phyloP scores from a whole-genome alignment of 2,329 filamentous ascomycete species.

The Talaromyces funiculosus region DNA sequence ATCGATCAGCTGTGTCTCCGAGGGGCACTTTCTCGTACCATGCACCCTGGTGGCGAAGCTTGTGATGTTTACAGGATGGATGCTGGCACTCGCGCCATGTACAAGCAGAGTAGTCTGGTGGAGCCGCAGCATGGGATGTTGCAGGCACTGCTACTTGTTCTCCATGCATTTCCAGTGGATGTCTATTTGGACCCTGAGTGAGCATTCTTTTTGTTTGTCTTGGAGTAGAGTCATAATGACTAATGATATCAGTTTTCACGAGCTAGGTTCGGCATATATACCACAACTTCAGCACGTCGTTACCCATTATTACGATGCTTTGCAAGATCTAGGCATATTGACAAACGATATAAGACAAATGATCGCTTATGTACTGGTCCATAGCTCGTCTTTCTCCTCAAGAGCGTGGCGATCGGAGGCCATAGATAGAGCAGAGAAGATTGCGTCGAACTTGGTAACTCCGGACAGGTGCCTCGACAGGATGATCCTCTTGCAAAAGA shows the following conservation, averaged over 20 bases:
- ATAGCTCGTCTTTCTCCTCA: not conserved
- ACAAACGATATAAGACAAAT: not conserved
- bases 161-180: constrained; percentile 10
- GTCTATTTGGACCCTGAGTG: not conserved
- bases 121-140: not conserved
- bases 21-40: not conserved
- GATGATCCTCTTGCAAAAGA: constrained; percentile 1
- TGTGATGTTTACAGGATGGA: not conserved
- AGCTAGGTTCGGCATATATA: not conserved
- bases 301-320: not conserved
- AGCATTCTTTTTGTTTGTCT: not conserved
- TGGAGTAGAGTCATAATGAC: not conserved
- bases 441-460: not conserved
- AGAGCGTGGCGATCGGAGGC: not conserved
- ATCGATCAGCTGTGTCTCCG: not conserved
- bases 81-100: not conserved
- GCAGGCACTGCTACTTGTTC: constrained; percentile 9
- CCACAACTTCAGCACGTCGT: constrained; percentile 4
- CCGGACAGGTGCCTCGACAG: constrained; percentile 1
- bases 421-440: constrained; percentile 3
- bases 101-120: not conserved
- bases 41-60: not conserved
- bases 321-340: not conserved
- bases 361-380: not conserved
- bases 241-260: not conserved